Evolutionary conservation across 768 basidiomycete genomes (phyloP), one percentile per base, ranked within the genome.

Genomic region (Podaxis pistillaris): DNA sequence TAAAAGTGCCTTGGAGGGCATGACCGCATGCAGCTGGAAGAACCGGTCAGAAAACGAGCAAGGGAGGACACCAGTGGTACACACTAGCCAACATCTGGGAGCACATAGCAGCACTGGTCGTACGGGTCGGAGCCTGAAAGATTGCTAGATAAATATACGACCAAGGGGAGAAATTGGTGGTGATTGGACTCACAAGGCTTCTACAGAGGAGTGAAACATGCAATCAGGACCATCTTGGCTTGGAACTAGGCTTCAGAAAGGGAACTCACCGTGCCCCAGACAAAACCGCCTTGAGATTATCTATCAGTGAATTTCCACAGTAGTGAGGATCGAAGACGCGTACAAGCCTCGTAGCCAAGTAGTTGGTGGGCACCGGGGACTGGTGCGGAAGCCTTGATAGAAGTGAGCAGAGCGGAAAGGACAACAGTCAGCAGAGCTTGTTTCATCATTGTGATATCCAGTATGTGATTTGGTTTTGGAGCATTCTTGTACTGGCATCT

Each of bases 221-320:
- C 19, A 33, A 17, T 55, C 33, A 38, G 37, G 28, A n/a, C 19
- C n/a, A n/a, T 24, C 19, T 33, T 9, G 8, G 19, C 22, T 24
- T 22, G 3, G 19, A 5, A 19, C 9, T 44, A 19, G 41, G 41
- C 47, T 11, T 2, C 15, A 9, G 15, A 33, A 15, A 22, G n/a
- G 33, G 33, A 11, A 28, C 57, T 58, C 13, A 58, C 57, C 46
- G 44, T 49, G 15, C 57, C 57, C 57, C 57, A 33, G 28, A 49
- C 36, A 15, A 58, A 58, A n/a, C 57, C 57, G 15, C 57, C 57
- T 58, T 40, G 22, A 28, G 30, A 8, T n/a, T 4, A 52, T 52
- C 5, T 22, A 17, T 49, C n/a, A 38, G 15, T 17, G 3, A 55
- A 12, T 5, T n/a, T 8, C 36, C 37, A 55, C 12, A n/a, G 3